Conservation (phyloP, 1,284 basidiomycete genomes). For the Gymnopus androsaceus region DNA sequence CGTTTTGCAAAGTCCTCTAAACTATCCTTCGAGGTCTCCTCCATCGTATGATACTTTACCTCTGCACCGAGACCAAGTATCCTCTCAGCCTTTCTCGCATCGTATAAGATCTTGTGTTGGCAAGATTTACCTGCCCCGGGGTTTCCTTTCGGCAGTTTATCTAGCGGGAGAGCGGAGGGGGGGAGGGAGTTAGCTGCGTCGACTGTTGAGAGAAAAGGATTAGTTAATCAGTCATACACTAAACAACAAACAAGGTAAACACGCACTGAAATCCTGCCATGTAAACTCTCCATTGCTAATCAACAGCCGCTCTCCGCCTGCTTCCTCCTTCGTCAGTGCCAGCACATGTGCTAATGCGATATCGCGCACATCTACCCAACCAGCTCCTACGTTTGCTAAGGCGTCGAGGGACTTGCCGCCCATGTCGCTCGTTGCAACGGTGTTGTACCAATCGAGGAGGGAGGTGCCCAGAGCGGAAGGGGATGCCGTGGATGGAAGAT, state of each 20-base stretch:
- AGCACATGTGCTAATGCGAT: constrained; percentile 54
- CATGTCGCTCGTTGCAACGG: constrained; percentile 19
- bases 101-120: constrained; percentile 33
- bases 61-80: constrained; percentile 12
- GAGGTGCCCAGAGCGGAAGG: constrained; percentile 32
- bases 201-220: constrained; percentile 21
- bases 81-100: constrained; percentile 39
- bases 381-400: constrained; percentile 18
- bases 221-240: constrained; percentile 1
- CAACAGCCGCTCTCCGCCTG: constrained; percentile 55
- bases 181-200: constrained; percentile 33
- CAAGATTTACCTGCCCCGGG: constrained; percentile 26
- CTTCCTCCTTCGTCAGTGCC: constrained; percentile 46
- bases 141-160: constrained; percentile 28
- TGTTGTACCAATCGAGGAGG: constrained; percentile 26
- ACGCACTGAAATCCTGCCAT: constrained; percentile 38
- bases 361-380: constrained; percentile 61
- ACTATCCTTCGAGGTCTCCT: constrained; percentile 43
- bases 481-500: constrained; percentile 29
- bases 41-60: constrained; percentile 39
- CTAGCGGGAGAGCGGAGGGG: constrained; percentile 26
- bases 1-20: constrained; percentile 41
- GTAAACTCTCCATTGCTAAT: constrained; percentile 27
- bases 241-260: background rate
- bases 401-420: constrained; percentile 19